phyloP scores from a whole-genome alignment of 1,284 basidiomycete species.

The Mrakiaceae sp. region DNA sequence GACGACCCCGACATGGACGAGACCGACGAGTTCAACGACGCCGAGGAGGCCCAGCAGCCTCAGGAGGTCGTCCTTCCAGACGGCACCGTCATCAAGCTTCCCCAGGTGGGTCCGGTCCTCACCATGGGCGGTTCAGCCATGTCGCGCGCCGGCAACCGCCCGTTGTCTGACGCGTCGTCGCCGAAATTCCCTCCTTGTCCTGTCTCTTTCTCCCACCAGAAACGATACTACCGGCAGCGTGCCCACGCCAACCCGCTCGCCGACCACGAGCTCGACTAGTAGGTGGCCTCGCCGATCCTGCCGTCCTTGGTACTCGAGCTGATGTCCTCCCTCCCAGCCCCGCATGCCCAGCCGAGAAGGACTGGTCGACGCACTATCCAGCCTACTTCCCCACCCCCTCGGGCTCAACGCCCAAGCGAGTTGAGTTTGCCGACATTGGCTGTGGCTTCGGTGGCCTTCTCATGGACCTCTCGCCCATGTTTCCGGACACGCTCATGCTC shows the following conservation, averaged over 20 bases:
- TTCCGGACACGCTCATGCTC: constrained; percentile 85
- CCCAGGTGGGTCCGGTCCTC: constrained; percentile 3
- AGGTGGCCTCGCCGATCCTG: constrained; percentile 18
- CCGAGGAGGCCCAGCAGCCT: background rate
- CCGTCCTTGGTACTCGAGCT: background rate
- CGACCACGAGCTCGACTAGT: constrained; percentile 84
- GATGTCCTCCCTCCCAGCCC: constrained; percentile 41
- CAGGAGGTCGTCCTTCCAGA: constrained; percentile 4
- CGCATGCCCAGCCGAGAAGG: constrained; percentile 59
- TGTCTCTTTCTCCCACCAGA: constrained; percentile 41
- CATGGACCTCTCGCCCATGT: constrained; percentile 78
- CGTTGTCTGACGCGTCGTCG: background rate
- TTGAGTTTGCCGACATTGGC: constrained; percentile 93
- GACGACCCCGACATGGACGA: background rate
- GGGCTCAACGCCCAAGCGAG: constrained; percentile 40
- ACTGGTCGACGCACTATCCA: constrained; percentile 82
- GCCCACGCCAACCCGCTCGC: constrained; percentile 98
- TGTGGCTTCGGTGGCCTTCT: constrained; percentile 96
- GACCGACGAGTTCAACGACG: background rate
- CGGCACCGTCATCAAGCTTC: constrained; percentile 16
- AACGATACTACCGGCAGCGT: constrained; percentile 91
- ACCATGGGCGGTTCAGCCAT: background rate
- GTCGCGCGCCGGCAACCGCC: background rate
- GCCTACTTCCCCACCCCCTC: constrained; percentile 41
- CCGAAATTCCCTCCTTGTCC: background rate